phyloP scores from a whole-genome alignment of 164 flowering plant species.

The Piper betle region DNA sequence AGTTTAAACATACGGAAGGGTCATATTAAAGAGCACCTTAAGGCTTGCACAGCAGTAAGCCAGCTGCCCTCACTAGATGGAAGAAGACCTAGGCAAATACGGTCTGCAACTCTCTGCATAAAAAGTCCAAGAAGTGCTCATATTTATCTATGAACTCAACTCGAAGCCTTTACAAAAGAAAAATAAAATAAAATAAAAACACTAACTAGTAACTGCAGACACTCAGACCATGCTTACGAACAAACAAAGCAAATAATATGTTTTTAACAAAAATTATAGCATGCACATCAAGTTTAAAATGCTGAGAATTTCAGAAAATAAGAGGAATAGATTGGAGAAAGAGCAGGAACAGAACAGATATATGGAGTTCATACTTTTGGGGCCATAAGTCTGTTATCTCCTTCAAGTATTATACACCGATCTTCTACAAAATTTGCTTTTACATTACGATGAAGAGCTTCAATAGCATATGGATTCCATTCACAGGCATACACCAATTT shows the following conservation, averaged over 20 bases:
- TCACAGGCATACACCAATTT: conserved; percentile 94
- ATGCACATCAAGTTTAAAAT: too few species aligned
- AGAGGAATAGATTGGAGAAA: background rate
- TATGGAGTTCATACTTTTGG: conserved; percentile 41
- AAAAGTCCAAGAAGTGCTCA: background rate
- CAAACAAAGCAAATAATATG: too few species aligned
- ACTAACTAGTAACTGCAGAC: too few species aligned
- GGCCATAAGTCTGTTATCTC: conserved; percentile 69
- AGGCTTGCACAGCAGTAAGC: conserved; percentile 82
- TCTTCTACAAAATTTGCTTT: conserved; percentile 55
- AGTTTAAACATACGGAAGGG: background rate
- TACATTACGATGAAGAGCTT: conserved; percentile 69
- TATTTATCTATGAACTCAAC: background rate
- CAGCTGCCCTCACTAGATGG: conserved; percentile 93
- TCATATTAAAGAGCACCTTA: conserved; percentile 34
- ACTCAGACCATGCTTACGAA: too few species aligned
- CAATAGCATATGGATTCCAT: conserved; percentile 90
- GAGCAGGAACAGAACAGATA: background rate
- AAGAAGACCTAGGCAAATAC: conserved; percentile 87
- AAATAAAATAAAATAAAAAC: background rate
- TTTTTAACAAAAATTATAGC: too few species aligned
- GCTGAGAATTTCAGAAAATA: too few species aligned
- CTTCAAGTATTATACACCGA: conserved; percentile 77
- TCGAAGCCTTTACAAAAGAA: background rate
- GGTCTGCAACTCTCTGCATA: conserved; percentile 77